Evolutionary conservation across 495 filamentous ascomycete genomes (phyloP).

Genomic region (Sabuloglossum arenarium): DNA sequence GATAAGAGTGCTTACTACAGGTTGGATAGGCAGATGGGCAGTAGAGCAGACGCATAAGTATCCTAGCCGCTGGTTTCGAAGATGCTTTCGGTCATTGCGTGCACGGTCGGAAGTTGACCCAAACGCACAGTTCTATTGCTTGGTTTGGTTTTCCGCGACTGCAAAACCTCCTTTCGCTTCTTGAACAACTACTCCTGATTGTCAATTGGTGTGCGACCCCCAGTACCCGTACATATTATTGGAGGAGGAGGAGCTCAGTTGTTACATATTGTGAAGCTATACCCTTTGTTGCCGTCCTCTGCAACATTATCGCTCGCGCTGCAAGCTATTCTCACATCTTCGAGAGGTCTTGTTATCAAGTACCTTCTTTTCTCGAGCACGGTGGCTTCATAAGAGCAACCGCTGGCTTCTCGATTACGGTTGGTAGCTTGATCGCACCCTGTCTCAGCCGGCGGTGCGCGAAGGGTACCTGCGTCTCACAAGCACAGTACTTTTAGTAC

Average conservation of each 20-base stretch:
- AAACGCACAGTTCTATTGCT: neutral
- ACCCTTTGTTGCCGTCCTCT: neutral
- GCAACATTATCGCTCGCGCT: neutral
- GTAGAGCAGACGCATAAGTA: neutral
- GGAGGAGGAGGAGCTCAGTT: neutral
- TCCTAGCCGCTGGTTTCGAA: no score
- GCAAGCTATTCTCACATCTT: neutral
- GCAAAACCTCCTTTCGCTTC: neutral
- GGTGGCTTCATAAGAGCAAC: neutral
- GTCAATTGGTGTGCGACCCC: neutral
- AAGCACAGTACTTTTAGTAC: neutral
- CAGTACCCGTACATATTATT: neutral
- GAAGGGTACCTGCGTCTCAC: constrained; percentile 1
- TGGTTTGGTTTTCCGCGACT: neutral
- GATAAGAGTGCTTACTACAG: neutral
- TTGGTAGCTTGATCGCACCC: neutral
- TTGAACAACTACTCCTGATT: neutral
- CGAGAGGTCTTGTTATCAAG: neutral
- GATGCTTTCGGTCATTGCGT: neutral
- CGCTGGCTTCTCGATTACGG: neutral
- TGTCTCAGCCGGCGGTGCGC: neutral
- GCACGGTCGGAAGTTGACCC: neutral
- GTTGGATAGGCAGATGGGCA: no score
- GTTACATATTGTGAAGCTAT: neutral
- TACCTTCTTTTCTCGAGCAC: neutral